Conservation (phyloP, 2,329 filamentous ascomycete species). For the Aspergillus fischeri region DNA sequence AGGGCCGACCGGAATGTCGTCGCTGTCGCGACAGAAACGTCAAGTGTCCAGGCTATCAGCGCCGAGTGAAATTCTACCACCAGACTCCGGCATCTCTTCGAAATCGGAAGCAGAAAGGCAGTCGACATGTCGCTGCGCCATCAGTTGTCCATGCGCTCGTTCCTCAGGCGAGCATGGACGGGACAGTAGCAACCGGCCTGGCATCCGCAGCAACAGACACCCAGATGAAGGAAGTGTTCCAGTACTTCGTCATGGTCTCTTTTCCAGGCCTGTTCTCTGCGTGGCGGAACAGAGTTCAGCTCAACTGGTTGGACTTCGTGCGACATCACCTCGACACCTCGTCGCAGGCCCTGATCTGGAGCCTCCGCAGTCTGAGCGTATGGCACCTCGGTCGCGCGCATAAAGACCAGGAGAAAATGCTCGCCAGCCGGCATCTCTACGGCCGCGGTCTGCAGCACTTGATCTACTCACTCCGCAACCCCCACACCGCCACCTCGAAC, state of each 20-base stretch:
- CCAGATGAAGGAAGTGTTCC: constrained; percentile 15
- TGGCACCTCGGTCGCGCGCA: constrained; percentile 14
- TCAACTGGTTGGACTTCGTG: constrained; percentile 18
- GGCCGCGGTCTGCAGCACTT: constrained; percentile 12
- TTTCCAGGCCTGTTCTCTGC: constrained; percentile 14
- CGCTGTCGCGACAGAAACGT: constrained; percentile 12
- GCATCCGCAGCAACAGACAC: constrained; percentile 7
- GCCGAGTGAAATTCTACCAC: constrained; percentile 15
- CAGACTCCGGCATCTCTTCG: constrained; percentile 2
- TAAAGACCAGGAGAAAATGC: constrained; percentile 9
- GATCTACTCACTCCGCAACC: constrained; percentile 6
- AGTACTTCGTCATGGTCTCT: constrained; percentile 11
- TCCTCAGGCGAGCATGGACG: constrained; percentile 8
- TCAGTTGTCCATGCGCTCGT: not conserved
- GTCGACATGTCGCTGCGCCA: not conserved
- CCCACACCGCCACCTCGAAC: constrained; percentile 9
- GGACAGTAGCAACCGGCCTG: constrained; percentile 7
- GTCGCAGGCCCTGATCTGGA: constrained; percentile 7
- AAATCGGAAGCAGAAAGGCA: not conserved
- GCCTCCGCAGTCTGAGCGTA: constrained; percentile 10
- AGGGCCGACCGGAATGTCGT: constrained; percentile 17
- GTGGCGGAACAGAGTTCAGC: constrained; percentile 12
- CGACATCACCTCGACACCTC: constrained; percentile 8
- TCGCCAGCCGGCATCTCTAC: constrained; percentile 18
- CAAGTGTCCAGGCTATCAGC: constrained; percentile 17